Evolutionary conservation across 2,329 filamentous ascomycete species (phyloP).

Genomic region (Bipolaris zeicola): DNA sequence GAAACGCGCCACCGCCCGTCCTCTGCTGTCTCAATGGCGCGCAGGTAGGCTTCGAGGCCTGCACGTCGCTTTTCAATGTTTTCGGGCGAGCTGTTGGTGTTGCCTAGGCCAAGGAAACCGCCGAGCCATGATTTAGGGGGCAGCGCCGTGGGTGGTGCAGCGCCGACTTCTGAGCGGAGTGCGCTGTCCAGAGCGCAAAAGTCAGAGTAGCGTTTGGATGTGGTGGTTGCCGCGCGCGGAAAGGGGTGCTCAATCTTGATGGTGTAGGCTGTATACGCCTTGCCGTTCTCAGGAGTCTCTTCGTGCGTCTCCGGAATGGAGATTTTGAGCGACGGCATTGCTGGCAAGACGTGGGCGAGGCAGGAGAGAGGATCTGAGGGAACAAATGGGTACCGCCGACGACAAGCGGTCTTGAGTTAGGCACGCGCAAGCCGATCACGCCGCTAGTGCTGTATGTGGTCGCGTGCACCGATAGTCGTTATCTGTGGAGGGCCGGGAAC

Average conservation of each 20-base stretch:
- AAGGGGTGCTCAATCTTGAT: constrained; percentile 77
- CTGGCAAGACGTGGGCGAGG: background rate
- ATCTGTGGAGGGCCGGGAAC: background rate
- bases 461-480: constrained; percentile 10
- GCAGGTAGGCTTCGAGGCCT: constrained; percentile 73
- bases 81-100: constrained; percentile 70
- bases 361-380: background rate
- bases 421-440: constrained; percentile 8
- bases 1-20: constrained; percentile 78
- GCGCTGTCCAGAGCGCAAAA: constrained; percentile 70
- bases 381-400: background rate
- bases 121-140: constrained; percentile 80
- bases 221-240: constrained; percentile 74
- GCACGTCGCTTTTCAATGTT: constrained; percentile 72
- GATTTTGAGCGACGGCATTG: constrained; percentile 56
- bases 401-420: background rate
- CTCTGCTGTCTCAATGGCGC: constrained; percentile 72
- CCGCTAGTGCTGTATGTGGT: constrained; percentile 10
- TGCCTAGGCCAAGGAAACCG: constrained; percentile 48
- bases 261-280: constrained; percentile 78
- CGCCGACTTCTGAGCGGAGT: constrained; percentile 65
- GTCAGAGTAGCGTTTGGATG: constrained; percentile 83
- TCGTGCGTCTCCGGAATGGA: constrained; percentile 57
- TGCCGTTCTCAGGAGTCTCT: constrained; percentile 55
- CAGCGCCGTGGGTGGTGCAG: constrained; percentile 68